A percentile compares a stretch with the other conserved stretches of the same genome.
Conservation (phyloP, 495 filamentous ascomycete species). For the Amniculicola lignicola region DNA sequence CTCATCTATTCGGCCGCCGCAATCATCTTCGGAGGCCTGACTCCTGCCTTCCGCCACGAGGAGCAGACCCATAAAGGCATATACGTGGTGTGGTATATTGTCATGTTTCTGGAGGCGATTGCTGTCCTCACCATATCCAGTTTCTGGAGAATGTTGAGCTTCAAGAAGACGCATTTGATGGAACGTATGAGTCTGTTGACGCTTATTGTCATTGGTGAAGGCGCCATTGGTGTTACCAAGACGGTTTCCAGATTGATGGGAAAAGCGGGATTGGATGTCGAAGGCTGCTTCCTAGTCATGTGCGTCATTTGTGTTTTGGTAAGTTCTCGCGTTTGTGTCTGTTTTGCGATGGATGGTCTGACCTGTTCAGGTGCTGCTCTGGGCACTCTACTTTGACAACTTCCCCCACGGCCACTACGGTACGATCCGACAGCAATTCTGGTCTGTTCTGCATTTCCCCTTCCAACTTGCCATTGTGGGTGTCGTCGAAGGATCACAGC, state of each 20-base stretch:
- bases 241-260: constrained; percentile 32
- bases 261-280: constrained; percentile 24
- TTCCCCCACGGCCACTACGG: constrained; percentile 33
- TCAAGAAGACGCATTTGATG: constrained; percentile 36
- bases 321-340: background rate
- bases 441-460: constrained; percentile 33
- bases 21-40: constrained; percentile 25
- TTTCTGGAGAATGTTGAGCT: constrained; percentile 33
- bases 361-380: constrained; percentile 25
- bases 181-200: constrained; percentile 35
- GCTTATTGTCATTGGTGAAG: constrained; percentile 35
- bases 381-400: constrained; percentile 33
- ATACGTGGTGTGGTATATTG: constrained; percentile 33
- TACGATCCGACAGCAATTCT: constrained; percentile 34
- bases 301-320: constrained; percentile 33
- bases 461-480: constrained; percentile 33
- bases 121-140: constrained; percentile 25
- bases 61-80: constrained; percentile 2
- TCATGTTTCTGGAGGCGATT: constrained; percentile 26
- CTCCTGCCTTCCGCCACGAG: constrained; percentile 21
- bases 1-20: constrained; percentile 17
- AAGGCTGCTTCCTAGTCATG: constrained; percentile 27
- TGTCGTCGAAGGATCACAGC: constrained; percentile 32
- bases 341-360: background rate
- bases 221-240: constrained; percentile 34